phyloP scores from a whole-genome alignment of 139 green algal genomes.

The Ettlia oleoabundans region DNA sequence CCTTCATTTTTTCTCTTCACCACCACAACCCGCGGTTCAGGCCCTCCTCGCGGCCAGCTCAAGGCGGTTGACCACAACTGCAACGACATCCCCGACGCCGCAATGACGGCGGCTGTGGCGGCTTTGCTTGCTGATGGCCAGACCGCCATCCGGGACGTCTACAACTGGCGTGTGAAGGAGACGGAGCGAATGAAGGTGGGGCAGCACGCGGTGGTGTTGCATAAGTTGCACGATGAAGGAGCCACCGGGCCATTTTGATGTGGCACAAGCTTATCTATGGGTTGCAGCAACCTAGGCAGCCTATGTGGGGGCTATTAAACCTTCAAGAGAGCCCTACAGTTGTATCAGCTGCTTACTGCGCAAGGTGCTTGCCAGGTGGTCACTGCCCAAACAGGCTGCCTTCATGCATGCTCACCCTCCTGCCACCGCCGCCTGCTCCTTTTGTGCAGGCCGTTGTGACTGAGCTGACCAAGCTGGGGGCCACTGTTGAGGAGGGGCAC shows the following conservation, averaged over 20 bases:
- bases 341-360: no score
- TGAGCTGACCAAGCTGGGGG: slow-evolving; percentile 92
- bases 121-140: slow-evolving; percentile 92
- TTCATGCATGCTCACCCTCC: neutral
- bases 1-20: no score
- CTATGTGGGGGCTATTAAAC: no score
- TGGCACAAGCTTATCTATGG: neutral
- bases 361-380: no score
- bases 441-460: slow-evolving; percentile 88
- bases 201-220: neutral
- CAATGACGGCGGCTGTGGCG: slow-evolving; percentile 97
- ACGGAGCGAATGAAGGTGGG: slow-evolving; percentile 94
- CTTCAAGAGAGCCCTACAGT: no score
- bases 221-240: no score
- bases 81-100: slow-evolving; percentile 99
- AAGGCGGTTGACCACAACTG: slow-evolving; percentile 96
- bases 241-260: no score
- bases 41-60: slow-evolving; percentile 66
- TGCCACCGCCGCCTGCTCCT: neutral
- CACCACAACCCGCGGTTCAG: slow-evolving; percentile 19
- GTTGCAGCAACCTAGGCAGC: no score
- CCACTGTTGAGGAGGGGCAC: slow-evolving; percentile 84
- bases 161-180: slow-evolving; percentile 99
- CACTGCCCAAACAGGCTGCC: no score
- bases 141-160: slow-evolving; percentile 96